Conservation (phyloP, 2,329 filamentous ascomycete genomes). For the Paradendryphiella salina region DNA sequence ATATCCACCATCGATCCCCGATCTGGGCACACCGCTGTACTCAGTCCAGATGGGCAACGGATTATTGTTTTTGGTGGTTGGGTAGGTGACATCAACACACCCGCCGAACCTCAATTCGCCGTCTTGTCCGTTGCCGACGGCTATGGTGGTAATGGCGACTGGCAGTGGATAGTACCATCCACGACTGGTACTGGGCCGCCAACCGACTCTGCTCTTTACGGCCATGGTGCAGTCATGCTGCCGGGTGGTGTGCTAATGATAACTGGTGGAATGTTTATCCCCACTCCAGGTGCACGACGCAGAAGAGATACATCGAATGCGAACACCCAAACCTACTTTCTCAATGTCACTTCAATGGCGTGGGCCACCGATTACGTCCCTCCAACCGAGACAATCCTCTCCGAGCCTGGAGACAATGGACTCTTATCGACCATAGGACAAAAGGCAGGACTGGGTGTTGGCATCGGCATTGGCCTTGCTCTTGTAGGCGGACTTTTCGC, state of each 20-base stretch:
- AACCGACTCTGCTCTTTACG: slow-evolving; percentile 58
- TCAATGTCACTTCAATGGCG: slow-evolving; percentile 63
- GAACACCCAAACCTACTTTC: slow-evolving; percentile 58
- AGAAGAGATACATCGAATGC: slow-evolving; percentile 42
- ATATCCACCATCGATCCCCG: slow-evolving; percentile 67
- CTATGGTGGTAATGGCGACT: slow-evolving; percentile 65
- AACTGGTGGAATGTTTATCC: slow-evolving; percentile 60
- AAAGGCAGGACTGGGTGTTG: slow-evolving; percentile 52
- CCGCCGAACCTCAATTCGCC: slow-evolving; percentile 80
- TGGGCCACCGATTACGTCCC: slow-evolving; percentile 63
- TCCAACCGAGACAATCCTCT: slow-evolving; percentile 36
- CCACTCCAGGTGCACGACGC: slow-evolving; percentile 41
- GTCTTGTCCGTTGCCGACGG: slow-evolving; percentile 74
- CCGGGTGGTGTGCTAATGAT: slow-evolving; percentile 65
- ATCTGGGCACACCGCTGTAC: slow-evolving; percentile 84
- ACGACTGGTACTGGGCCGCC: slow-evolving; percentile 50
- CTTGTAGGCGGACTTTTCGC: slow-evolving; percentile 48
- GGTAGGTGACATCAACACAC: slow-evolving; percentile 77
- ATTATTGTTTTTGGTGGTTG: slow-evolving; percentile 86
- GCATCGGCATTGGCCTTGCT: slow-evolving; percentile 51
- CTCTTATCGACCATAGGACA: slow-evolving; percentile 50
- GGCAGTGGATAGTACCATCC: slow-evolving; percentile 69
- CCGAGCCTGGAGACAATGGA: slow-evolving; percentile 28
- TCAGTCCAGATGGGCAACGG: slow-evolving; percentile 76
- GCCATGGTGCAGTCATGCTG: slow-evolving; percentile 64